Percentiles rank a stretch among this genome's conserved stretches.
phyloP scores from a whole-genome alignment of 1,284 basidiomycete species.

The Trichosporon faecale region DNA sequence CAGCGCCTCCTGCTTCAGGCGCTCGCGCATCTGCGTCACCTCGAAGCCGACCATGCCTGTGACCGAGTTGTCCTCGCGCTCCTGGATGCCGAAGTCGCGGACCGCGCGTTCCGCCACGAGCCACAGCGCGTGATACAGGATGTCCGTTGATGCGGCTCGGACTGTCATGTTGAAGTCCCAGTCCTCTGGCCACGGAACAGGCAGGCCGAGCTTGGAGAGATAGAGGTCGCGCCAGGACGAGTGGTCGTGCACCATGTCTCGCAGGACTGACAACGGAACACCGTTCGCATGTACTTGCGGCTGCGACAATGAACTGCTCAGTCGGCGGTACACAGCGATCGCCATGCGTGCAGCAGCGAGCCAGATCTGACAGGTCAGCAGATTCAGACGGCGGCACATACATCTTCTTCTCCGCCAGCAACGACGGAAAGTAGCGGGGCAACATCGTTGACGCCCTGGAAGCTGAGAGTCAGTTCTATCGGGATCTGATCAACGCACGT shows the following conservation, averaged over 20 bases:
- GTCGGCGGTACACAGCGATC: slow-evolving; percentile 71
- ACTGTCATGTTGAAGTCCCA: slow-evolving; percentile 88
- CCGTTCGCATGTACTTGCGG: slow-evolving; percentile 71
- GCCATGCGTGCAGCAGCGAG: slow-evolving; percentile 66
- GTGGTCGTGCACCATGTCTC: slow-evolving; percentile 61
- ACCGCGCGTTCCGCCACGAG: slow-evolving; percentile 55
- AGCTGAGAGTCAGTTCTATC: neutral
- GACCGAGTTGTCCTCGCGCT: slow-evolving; percentile 41
- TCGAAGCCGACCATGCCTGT: slow-evolving; percentile 43
- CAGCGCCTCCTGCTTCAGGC: slow-evolving; percentile 72
- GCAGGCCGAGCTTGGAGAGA: slow-evolving; percentile 74
- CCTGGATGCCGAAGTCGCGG: slow-evolving; percentile 76
- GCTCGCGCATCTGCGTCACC: slow-evolving; percentile 64
- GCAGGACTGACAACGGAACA: slow-evolving; percentile 64
- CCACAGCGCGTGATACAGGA: slow-evolving; percentile 86
- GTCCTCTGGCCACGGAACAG: slow-evolving; percentile 71
- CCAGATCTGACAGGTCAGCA: slow-evolving; percentile 40
- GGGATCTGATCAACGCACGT: slow-evolving; percentile 9
- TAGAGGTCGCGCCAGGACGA: slow-evolving; percentile 72
- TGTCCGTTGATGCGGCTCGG: slow-evolving; percentile 72
- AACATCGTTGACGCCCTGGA: slow-evolving; percentile 1
- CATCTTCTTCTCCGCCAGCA: slow-evolving; percentile 36
- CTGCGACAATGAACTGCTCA: slow-evolving; percentile 73
- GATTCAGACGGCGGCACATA: slow-evolving; percentile 56
- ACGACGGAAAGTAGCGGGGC: slow-evolving; percentile 11